Evolutionary conservation across 2,329 filamentous ascomycete species (phyloP).

Genomic region (Venturia aucupariae): DNA sequence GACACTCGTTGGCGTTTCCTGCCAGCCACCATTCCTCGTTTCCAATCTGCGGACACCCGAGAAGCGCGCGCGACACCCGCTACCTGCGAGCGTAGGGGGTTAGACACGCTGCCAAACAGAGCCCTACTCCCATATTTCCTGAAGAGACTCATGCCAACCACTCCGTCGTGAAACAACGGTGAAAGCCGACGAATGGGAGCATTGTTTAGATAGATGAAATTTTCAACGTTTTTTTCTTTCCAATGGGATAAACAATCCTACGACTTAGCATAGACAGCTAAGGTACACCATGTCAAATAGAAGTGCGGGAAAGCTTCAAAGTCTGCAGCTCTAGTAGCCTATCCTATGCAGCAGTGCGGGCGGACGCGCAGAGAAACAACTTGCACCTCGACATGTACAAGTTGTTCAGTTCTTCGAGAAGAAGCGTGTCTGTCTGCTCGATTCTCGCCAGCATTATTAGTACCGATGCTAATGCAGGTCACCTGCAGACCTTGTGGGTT

Average conservation of each 20-base stretch:
- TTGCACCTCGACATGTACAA: not conserved
- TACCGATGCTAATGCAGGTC: conserved; percentile 3
- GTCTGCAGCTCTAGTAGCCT: not conserved
- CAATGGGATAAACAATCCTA: not conserved
- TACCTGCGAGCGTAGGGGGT: conserved; percentile 5
- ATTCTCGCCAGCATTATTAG: not conserved
- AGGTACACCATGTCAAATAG: not conserved
- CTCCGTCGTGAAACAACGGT: not conserved
- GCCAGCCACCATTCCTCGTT: not conserved
- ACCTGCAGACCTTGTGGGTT: not conserved
- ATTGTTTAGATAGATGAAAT: not conserved
- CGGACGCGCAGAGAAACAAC: not conserved
- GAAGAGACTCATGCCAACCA: not conserved
- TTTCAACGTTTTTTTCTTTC: not conserved
- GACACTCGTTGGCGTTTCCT: not conserved
- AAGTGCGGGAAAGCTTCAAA: not conserved
- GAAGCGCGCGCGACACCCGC: not conserved
- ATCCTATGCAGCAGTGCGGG: not conserved
- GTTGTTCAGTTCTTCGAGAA: not conserved
- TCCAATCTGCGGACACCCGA: conserved; percentile 9
- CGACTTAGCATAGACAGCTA: not conserved
- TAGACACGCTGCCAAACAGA: not conserved
- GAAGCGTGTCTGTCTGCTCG: not conserved
- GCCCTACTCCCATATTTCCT: not conserved
- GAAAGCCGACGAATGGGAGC: not conserved